phyloP scores from a whole-genome alignment of 2,329 filamentous ascomycete genomes.

The Macrophomina phaseolina region DNA sequence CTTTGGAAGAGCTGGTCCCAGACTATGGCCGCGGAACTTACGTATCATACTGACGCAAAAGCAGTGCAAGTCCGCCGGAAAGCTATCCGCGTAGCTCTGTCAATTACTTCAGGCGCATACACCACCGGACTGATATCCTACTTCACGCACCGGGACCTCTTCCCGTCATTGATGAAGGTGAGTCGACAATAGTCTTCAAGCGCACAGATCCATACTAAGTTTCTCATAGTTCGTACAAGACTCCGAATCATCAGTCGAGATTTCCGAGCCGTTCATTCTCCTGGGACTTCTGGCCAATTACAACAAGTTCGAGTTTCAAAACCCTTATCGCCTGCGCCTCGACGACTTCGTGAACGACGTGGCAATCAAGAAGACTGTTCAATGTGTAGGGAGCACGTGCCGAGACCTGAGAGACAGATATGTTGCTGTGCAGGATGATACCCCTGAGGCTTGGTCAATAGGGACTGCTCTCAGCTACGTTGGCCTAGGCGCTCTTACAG shows the following conservation, averaged over 20 bases:
- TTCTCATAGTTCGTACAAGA: slow-evolving; percentile 77
- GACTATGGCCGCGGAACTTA: no score
- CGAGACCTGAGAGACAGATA: slow-evolving; percentile 73
- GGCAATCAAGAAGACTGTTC: slow-evolving; percentile 81
- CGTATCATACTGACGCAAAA: neutral
- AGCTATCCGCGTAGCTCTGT: slow-evolving; percentile 80
- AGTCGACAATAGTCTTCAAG: neutral
- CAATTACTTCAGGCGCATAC: slow-evolving; percentile 90
- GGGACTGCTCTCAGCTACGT: slow-evolving; percentile 82
- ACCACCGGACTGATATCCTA: slow-evolving; percentile 94
- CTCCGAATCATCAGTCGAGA: slow-evolving; percentile 65
- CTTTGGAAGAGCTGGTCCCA: neutral
- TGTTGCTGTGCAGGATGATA: slow-evolving; percentile 84
- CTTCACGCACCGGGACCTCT: slow-evolving; percentile 91
- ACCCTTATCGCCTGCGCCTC: slow-evolving; percentile 88
- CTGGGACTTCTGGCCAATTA: slow-evolving; percentile 92
- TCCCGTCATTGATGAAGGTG: slow-evolving; percentile 94
- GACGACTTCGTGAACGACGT: slow-evolving; percentile 95
- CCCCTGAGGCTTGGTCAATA: slow-evolving; percentile 88
- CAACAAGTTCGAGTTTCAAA: slow-evolving; percentile 99
- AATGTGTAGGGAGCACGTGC: slow-evolving; percentile 76
- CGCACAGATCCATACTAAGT: slow-evolving; percentile 27
- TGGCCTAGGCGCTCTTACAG: slow-evolving; percentile 77
- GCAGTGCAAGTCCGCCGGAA: slow-evolving; percentile 76
- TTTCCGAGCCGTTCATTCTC: slow-evolving; percentile 76